Evolutionary conservation across 768 basidiomycete species (phyloP), one percentile per base, ranked within the genome.

Genomic region (Termitomyces sp.): DNA sequence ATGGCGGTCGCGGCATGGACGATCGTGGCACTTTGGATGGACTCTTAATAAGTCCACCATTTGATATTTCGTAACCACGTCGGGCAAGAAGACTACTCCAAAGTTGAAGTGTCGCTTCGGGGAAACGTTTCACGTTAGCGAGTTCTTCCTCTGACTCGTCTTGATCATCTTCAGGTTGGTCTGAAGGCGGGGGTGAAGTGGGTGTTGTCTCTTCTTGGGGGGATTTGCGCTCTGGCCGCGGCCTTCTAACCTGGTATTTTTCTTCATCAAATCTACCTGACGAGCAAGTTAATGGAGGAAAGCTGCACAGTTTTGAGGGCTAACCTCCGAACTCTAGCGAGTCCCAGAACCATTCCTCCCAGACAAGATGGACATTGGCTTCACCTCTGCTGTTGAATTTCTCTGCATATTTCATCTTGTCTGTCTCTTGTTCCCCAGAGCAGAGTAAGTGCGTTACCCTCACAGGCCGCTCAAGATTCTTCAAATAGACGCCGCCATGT

Each of bases 271-370:
- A 87, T 56, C 84, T 73, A 33, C 87, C 85, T 85, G 45, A 14
- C 10, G 26, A 26, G 28, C 40, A 24, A 3, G 47, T 60, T 58
- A 48, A 32, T 32, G 45, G 16, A 12, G 28, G 18, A 32, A 28
- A 40, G 4, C n/a, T 12, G 26, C 33, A 6, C 10, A 30, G 53
- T 2, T 38, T 49, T 22, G 53, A 48, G 13, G 32, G 68, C 69
- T 49, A 60, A 76, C 88, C 92, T 58, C 85, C 84, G 66, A 84
- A 91, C 43, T 86, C 84, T 2, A 95, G 65, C 28, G 82, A 95
- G 65, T 97, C 94, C 92, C 92, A 95, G 57, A 97, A 89, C 95
- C 95, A 98, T 61, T 96, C 94, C 66, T 95, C 93, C 90, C 94
- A 96, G 1, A 97, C 84, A 2, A 95, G 74, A 51, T 81, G 77